These are phyloP conservation scores for Acanthamoeba royreba DNA, from an alignment of 208 protist genomes.

Conservation along the genomic window DNA sequence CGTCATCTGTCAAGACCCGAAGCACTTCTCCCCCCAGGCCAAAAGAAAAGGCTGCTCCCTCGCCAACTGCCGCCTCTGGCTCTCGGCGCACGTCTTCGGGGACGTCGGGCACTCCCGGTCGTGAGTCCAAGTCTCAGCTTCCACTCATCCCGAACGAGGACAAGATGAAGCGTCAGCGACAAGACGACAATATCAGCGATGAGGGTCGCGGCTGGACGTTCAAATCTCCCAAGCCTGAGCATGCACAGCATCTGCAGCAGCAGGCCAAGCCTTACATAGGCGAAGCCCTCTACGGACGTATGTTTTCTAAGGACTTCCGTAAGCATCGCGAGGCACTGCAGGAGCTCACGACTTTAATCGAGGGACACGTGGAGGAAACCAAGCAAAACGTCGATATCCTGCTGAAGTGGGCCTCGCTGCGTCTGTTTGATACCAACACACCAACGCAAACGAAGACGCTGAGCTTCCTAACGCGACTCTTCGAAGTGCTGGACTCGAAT, in stretches of 20 bases:
- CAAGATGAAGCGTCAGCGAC: background rate
- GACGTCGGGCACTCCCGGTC: background rate
- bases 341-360: background rate
- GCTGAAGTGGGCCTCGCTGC: conserved; percentile 59
- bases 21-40: background rate
- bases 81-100: background rate
- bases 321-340: conserved; percentile 33
- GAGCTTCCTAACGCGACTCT: background rate
- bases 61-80: background rate
- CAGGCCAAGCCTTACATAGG: background rate
- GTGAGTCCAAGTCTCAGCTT: background rate
- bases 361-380: background rate
- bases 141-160: background rate
- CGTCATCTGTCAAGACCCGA: background rate
- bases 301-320: conserved; percentile 51
- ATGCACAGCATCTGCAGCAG: conserved; percentile 10
- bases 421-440: conserved; percentile 64
- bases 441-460: conserved; percentile 44
- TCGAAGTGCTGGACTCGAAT: background rate
- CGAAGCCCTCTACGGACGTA: background rate
- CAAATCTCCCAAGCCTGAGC: conserved; percentile 42
- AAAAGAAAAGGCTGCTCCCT: background rate
- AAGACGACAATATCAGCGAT: conserved; percentile 13
- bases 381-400: conserved; percentile 51
- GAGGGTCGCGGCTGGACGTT: background rate